These are phyloP conservation scores for Eutreptiella sp. DNA, from an alignment of 208 protist species.

Conservation along the genomic window DNA sequence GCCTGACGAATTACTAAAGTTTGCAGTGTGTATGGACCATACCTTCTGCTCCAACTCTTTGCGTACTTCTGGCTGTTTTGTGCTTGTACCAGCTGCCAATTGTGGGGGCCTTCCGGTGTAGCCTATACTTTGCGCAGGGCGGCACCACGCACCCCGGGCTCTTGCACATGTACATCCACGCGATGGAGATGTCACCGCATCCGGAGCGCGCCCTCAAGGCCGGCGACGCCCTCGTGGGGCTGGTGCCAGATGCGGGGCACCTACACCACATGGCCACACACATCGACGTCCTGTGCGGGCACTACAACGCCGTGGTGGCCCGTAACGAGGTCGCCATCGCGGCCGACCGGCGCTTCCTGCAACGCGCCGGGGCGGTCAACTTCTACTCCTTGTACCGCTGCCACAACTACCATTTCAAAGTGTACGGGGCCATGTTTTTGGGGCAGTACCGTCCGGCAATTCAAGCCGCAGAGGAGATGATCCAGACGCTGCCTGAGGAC, in stretches of 20 bases:
- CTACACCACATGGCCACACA: conserved; percentile 18
- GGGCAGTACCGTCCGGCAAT: conserved; percentile 2
- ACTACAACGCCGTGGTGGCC: conserved; percentile 15
- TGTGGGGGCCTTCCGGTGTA: too few species aligned
- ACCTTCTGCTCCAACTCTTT: too few species aligned
- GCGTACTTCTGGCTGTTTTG: too few species aligned
- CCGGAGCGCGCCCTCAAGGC: conserved; percentile 12
- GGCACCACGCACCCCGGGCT: not conserved
- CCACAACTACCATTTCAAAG: conserved; percentile 26
- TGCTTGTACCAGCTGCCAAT: too few species aligned
- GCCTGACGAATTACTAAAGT: too few species aligned
- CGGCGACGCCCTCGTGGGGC: not conserved
- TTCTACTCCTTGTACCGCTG: conserved; percentile 21
- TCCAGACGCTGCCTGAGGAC: not conserved
- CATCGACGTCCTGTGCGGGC: conserved; percentile 10
- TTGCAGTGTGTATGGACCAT: too few species aligned
- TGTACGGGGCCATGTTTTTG: conserved; percentile 22
- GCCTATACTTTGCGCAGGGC: too few species aligned
- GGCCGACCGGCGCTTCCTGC: conserved; percentile 9
- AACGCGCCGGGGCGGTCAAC: not conserved
- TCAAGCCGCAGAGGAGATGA: conserved; percentile 12
- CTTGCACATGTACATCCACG: conserved; percentile 30
- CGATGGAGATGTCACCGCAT: conserved; percentile 17
- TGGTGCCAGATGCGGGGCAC: conserved; percentile 17
- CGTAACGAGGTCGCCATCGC: conserved; percentile 1